Evolutionary conservation across 306 rosid species (phyloP).

Genomic region (Cucurbita moschata): DNA sequence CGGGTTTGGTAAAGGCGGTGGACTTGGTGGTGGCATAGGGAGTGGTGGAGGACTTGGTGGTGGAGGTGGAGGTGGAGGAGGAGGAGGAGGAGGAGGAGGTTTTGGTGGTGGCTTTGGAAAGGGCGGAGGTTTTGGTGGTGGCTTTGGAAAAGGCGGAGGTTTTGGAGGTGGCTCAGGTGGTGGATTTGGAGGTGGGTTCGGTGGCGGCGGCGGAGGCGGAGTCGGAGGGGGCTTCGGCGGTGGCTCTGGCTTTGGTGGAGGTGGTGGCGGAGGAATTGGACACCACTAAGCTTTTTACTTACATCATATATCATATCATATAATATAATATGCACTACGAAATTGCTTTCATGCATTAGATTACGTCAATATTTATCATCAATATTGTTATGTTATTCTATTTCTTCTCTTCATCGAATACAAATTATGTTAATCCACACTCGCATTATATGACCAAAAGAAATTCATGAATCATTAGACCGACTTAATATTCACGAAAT

Average conservation of each 20-base stretch:
- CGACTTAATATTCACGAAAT: no score
- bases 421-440: not conserved
- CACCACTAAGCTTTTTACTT: slow-evolving; percentile 23
- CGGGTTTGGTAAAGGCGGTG: not conserved
- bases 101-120: not conserved
- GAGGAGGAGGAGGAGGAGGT: slow-evolving; percentile 16
- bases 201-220: not conserved
- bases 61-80: not conserved
- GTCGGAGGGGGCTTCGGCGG: not conserved
- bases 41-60: not conserved
- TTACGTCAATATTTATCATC: not conserved
- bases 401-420: not conserved
- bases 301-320: no score
- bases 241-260: not conserved
- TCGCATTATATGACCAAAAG: not conserved
- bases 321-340: not conserved
- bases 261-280: slow-evolving; percentile 25
- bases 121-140: not conserved
- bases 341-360: not conserved
- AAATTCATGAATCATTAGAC: not conserved
- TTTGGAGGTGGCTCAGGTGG: not conserved
- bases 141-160: not conserved
- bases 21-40: not conserved
- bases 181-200: not conserved
- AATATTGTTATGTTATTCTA: not conserved